These are phyloP conservation scores for Euphrasia confusa DNA, from an alignment of 257 asterid species.

Conservation along the genomic window DNA sequence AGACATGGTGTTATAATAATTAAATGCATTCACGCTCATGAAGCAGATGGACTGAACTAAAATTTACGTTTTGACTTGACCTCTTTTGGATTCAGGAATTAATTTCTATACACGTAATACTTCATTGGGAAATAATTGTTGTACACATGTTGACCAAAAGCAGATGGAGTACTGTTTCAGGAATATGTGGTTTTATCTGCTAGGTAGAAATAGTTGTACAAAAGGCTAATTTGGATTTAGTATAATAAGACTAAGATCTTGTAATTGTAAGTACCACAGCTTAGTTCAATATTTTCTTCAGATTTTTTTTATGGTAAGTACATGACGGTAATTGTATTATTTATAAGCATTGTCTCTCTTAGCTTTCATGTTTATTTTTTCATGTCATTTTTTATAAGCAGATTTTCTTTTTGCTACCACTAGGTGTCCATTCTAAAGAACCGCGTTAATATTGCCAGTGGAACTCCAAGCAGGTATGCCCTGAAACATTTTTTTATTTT, in stretches of 20 bases:
- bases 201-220: conserved; percentile 6
- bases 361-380: conserved; percentile 6
- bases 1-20: not conserved
- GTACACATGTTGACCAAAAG: conserved; percentile 2
- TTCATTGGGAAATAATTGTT: not conserved
- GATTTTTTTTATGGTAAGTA: conserved; percentile 15
- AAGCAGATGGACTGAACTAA: not conserved
- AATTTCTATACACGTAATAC: not conserved
- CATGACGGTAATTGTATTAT: conserved; percentile 2
- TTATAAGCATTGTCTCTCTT: not conserved
- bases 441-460: conserved; percentile 88
- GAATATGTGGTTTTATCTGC: conserved; percentile 12
- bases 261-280: conserved; percentile 1
- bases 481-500: conserved; percentile 14
- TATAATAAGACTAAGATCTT: not conserved
- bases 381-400: conserved; percentile 15
- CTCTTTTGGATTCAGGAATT: not conserved
- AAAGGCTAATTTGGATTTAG: not conserved
- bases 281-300: conserved; percentile 8
- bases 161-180: conserved; percentile 12
- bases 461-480: conserved; percentile 87
- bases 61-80: too few species aligned
- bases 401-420: conserved; percentile 22
- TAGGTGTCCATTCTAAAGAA: conserved; percentile 68
- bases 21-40: conserved; percentile 4